phyloP scores from a whole-genome alignment of 106 monocot species.

The Vanilla planifolia region DNA sequence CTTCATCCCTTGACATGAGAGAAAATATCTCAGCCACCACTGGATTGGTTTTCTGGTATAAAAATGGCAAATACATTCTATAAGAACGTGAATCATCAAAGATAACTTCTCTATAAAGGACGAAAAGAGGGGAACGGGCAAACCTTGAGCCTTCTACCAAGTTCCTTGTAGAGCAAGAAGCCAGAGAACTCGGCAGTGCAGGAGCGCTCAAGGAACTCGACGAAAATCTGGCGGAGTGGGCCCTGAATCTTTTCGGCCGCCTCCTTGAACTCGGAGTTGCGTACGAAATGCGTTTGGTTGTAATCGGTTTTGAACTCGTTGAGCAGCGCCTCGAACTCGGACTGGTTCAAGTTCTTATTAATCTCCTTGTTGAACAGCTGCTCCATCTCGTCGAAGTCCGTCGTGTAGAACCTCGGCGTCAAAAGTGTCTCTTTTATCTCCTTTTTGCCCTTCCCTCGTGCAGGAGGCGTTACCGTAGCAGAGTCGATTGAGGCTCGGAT shows the following conservation, averaged over 20 bases:
- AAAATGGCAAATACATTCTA: background rate
- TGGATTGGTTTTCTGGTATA: constrained; percentile 95
- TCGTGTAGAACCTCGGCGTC: constrained; percentile 92
- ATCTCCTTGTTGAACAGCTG: constrained; percentile 77
- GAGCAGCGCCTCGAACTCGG: constrained; percentile 83
- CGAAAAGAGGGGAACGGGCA: background rate
- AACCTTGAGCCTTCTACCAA: constrained; percentile 97
- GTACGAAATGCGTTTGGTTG: constrained; percentile 96
- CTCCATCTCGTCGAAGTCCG: constrained; percentile 98
- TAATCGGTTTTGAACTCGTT: constrained; percentile 97
- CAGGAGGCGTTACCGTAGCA: background rate
- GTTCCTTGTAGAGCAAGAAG: constrained; percentile 98
- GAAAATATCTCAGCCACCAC: constrained; percentile 98
- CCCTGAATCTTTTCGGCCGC: constrained; percentile 91
- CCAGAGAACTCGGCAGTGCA: constrained; percentile 99
- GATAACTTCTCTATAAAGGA: background rate
- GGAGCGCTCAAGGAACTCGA: constrained; percentile 95
- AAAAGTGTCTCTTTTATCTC: constrained; percentile 78
- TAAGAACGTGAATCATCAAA: background rate
- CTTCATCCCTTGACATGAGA: constrained; percentile 99
- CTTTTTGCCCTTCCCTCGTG: constrained; percentile 20
- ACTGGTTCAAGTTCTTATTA: constrained; percentile 84
- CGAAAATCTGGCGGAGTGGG: constrained; percentile 78
- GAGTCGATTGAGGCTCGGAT: constrained; percentile 18
- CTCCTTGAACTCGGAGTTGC: constrained; percentile 83